phyloP scores from a whole-genome alignment of 2,329 filamentous ascomycete species.

The Sporothrix sp. region DNA sequence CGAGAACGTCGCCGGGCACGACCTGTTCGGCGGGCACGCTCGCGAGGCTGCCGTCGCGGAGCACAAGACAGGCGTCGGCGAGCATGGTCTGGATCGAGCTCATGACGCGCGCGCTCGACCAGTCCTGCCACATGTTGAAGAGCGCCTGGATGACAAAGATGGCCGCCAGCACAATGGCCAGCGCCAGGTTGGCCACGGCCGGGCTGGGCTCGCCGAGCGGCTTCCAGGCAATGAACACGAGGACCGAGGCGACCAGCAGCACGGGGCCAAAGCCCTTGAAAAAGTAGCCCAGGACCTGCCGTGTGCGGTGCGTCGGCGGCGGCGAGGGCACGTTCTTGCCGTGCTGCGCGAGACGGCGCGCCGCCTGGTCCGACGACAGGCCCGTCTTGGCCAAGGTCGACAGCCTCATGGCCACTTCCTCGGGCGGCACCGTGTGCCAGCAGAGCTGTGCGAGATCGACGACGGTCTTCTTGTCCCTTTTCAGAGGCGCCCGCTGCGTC shows the following conservation, averaged over 20 bases:
- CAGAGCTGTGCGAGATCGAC: constrained; percentile 53
- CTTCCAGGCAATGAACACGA: constrained; percentile 70
- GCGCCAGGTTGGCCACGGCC: constrained; percentile 56
- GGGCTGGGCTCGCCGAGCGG: constrained; percentile 60
- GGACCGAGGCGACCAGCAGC: constrained; percentile 55
- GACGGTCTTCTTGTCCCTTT: constrained; percentile 26
- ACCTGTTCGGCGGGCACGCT: constrained; percentile 43
- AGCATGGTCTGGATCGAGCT: constrained; percentile 70
- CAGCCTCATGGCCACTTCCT: constrained; percentile 51
- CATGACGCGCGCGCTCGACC: constrained; percentile 69
- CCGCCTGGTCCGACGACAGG: constrained; percentile 49
- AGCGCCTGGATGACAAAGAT: constrained; percentile 61
- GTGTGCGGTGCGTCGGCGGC: constrained; percentile 50
- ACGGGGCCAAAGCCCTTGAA: constrained; percentile 70
- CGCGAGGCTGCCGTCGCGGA: constrained; percentile 45
- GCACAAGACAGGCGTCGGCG: constrained; percentile 58
- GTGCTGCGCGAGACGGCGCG: constrained; percentile 46
- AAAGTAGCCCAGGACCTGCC: constrained; percentile 57
- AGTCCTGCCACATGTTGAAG: constrained; percentile 65
- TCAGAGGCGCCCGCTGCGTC: constrained; percentile 34
- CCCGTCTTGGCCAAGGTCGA: constrained; percentile 46
- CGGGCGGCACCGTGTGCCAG: constrained; percentile 53
- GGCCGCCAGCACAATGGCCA: constrained; percentile 61
- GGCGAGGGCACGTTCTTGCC: constrained; percentile 59
- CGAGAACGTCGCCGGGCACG: constrained; percentile 61